Evolutionary conservation across 176 grass and related monocot genomes (phyloP).

Genomic region (Puccinellia tenuiflora): DNA sequence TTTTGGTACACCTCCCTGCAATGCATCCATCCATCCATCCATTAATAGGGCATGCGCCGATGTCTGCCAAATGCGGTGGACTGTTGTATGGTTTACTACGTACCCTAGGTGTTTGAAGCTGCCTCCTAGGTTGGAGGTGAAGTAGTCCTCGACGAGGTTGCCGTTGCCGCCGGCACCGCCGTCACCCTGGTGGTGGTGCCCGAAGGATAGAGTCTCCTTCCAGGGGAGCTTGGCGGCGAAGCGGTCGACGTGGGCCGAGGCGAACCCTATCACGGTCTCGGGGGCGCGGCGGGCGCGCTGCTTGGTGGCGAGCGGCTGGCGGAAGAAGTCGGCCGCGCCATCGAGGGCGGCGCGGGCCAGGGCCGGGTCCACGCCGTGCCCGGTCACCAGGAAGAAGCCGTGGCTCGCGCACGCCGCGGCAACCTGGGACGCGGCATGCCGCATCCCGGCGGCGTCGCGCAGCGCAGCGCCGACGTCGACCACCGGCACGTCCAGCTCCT

Average conservation of each 20-base stretch:
- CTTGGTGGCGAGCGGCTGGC: slow-evolving; percentile 45
- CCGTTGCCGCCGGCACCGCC: background rate
- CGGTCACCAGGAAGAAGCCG: slow-evolving; percentile 68
- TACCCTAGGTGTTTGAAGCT: slow-evolving; percentile 68
- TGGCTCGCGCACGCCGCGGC: slow-evolving; percentile 45
- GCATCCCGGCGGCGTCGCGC: slow-evolving; percentile 11
- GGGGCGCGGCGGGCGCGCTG: slow-evolving; percentile 26
- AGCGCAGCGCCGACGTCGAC: slow-evolving; percentile 47
- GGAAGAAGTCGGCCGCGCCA: slow-evolving; percentile 49
- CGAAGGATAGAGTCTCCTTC: slow-evolving; percentile 85
- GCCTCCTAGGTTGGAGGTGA: slow-evolving; percentile 45
- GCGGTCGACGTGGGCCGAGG: slow-evolving; percentile 57
- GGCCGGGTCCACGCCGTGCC: slow-evolving; percentile 41
- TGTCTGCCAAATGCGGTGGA: background rate
- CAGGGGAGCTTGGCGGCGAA: slow-evolving; percentile 66
- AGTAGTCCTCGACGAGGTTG: slow-evolving; percentile 43
- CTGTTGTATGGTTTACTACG: background rate
- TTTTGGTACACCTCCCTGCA: slow-evolving; percentile 56
- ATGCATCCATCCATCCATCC: background rate
- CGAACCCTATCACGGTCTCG: slow-evolving; percentile 46
- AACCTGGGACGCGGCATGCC: slow-evolving; percentile 17
- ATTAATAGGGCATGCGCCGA: background rate
- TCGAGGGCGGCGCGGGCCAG: slow-evolving; percentile 42
- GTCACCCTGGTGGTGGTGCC: background rate
- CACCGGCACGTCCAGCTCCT: slow-evolving; percentile 44